phyloP scores from a whole-genome alignment of 2,329 filamentous ascomycete species.

The Neofusicoccum laricinum region DNA sequence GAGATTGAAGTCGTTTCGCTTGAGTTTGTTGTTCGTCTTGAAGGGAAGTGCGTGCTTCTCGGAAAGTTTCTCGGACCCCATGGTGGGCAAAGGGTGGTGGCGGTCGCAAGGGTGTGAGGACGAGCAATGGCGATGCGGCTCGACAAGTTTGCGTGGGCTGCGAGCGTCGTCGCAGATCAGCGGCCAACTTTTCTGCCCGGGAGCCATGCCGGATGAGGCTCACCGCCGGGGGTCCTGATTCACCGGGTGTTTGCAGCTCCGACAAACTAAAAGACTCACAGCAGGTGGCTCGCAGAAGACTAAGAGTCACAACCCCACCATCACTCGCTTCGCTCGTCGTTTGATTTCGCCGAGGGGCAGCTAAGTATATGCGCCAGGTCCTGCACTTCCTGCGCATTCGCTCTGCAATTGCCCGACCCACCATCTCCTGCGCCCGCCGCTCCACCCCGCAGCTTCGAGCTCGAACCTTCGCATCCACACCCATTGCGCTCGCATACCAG shows the following conservation, averaged over 20 bases:
- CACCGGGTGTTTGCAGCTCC: conserved; percentile 6
- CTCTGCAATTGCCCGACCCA: conserved; percentile 20
- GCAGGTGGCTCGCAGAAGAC: background rate
- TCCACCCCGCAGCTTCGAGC: conserved; percentile 26
- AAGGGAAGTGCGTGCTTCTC: conserved; percentile 48
- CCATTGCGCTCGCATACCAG: conserved; percentile 28
- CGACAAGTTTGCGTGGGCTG: background rate
- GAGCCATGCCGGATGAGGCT: background rate
- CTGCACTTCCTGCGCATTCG: conserved; percentile 37
- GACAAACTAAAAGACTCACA: conserved; percentile 6
- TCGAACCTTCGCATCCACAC: conserved; percentile 34
- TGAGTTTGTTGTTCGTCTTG: conserved; percentile 72
- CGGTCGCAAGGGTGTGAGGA: background rate
- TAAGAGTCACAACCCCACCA: conserved; percentile 13
- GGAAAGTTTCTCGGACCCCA: conserved; percentile 51
- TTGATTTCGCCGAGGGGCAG: conserved; percentile 22
- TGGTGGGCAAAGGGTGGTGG: conserved; percentile 24
- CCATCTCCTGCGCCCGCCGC: conserved; percentile 22
- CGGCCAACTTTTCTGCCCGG: conserved; percentile 13
- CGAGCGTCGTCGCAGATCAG: background rate
- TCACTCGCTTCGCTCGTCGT: conserved; percentile 14
- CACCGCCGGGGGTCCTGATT: conserved; percentile 3
- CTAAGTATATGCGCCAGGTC: conserved; percentile 39
- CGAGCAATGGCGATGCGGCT: background rate
- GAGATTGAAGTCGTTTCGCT: conserved; percentile 73